Base-by-base conservation (phyloP, 2,329 filamentous ascomycete species). In the Arthrinium phaeospermum region DNA sequence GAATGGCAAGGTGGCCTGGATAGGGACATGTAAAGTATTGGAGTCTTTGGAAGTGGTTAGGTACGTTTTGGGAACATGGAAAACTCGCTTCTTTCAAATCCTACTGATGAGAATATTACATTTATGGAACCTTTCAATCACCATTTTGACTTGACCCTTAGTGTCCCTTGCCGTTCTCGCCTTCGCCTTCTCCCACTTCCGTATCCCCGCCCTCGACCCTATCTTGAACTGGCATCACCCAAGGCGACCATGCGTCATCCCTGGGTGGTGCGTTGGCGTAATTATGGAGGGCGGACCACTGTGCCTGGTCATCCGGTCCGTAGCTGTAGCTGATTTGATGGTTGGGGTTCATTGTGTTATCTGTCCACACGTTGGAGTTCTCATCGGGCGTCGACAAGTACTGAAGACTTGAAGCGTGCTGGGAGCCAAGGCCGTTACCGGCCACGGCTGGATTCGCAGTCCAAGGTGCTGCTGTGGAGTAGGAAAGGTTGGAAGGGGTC, bases 41-140 rank as follows among this genome's bases (percentile, higher is more conserved):
- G 2, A 6, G 8, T 4, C 2, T 22, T 47, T n/a, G 47, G n/a
- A 13, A 51, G n/a, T 24, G 3, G n/a, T 4, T 24, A 51, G 5
- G n/a, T 7, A 24, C n/a, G 3, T 4, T 51, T 12, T 24, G 22
- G 4, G 19, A n/a, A 51, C 13, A 24, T 14, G 24, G 10, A 51
- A 4, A 24, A 24, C 7, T 51, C 8, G 10, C n/a, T 27, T 13
- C 47, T 51, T 24, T 51, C n/a, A 1, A 51, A 51, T 24, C 47
- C 47, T 10, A n/a, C 19, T 10, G 2, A 4, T 3, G 4, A 8
- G 8, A 1, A 10, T 1, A 6, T n/a, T 10, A 49, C 2, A 6
- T 12, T 0, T 1, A 51, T 0, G 4, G n/a, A 4, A 4, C 24
- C 0, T 13, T n/a, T 64, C 34, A 64, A 4, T 2, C 3, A 13